Evolutionary conservation across 2,329 filamentous ascomycete species (phyloP).

Genomic region (Aspergillaceae sp.): DNA sequence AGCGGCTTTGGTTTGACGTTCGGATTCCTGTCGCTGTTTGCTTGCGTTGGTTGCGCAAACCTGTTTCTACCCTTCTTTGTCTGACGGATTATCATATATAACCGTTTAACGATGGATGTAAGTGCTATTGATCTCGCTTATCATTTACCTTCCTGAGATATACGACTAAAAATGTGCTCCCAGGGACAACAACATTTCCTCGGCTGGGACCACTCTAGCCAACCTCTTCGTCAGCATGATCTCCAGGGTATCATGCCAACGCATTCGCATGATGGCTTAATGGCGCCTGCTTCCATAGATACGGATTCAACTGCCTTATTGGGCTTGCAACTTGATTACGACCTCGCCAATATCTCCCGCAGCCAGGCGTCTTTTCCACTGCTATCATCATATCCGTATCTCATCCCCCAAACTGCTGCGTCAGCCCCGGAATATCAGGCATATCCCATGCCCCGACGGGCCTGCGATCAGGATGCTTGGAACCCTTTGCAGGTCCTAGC

Average conservation of each 20-base stretch:
- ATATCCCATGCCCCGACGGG: constrained; percentile 13
- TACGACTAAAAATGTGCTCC: too few species aligned
- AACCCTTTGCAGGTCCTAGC: constrained; percentile 15
- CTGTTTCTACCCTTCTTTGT: background rate
- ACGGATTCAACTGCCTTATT: constrained; percentile 17
- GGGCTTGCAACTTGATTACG: constrained; percentile 19
- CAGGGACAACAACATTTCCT: too few species aligned
- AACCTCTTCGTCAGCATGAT: constrained; percentile 11
- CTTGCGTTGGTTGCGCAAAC: background rate
- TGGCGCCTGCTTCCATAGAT: constrained; percentile 1
- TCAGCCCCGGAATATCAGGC: constrained; percentile 13
- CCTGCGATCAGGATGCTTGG: constrained; percentile 24
- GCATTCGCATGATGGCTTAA: constrained; percentile 4
- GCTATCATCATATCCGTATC: constrained; percentile 6
- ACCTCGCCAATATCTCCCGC: constrained; percentile 13
- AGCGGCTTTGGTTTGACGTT: background rate
- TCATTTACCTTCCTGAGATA: too few species aligned
- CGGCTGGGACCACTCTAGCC: background rate
- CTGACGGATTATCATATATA: too few species aligned
- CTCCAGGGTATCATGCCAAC: constrained; percentile 25
- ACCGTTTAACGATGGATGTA: background rate
- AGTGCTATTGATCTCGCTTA: background rate
- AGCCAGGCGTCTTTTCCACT: constrained; percentile 13
- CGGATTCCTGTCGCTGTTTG: background rate
- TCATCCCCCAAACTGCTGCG: constrained; percentile 9